These are phyloP conservation scores for Chlamydomonas applanata DNA, from an alignment of 139 green algal species.

Conservation along the genomic window DNA sequence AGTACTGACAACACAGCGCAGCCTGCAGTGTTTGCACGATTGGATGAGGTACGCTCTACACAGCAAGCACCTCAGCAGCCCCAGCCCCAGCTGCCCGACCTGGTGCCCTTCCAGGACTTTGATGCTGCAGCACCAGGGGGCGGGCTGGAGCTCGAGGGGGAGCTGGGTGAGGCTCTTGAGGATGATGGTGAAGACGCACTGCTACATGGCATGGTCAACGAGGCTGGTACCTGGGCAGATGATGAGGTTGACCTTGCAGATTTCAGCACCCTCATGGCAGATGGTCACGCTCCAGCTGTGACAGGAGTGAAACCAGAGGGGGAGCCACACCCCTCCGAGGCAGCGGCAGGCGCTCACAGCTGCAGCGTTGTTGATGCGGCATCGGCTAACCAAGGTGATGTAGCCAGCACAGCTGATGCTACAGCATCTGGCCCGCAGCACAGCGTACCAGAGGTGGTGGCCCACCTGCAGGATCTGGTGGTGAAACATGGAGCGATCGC, in stretches of 20 bases:
- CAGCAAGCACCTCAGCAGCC: no score
- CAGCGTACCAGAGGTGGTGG: not conserved
- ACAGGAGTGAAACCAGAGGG: no score
- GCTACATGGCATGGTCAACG: no score
- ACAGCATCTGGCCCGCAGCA: slow-evolving; percentile 11
- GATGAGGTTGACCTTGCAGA: not conserved
- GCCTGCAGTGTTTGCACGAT: no score
- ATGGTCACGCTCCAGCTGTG: not conserved
- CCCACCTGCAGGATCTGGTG: not conserved
- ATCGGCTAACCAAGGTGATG: no score
- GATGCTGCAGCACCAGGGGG: slow-evolving; percentile 9
- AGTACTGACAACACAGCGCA: no score
- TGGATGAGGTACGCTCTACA: no score
- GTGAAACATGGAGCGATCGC: not conserved
- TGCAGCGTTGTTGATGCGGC: no score
- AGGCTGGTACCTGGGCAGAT: not conserved
- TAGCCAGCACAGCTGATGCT: not conserved
- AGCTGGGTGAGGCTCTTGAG: not conserved
- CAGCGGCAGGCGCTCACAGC: no score
- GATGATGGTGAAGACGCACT: no score
- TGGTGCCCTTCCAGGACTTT: slow-evolving; percentile 46
- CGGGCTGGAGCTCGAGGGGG: slow-evolving; percentile 25
- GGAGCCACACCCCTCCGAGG: no score
- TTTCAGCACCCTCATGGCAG: not conserved
- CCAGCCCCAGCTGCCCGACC: slow-evolving; percentile 7